A percentile compares a stretch with the other conserved stretches of the same genome.
phyloP scores from a whole-genome alignment of 2,329 filamentous ascomycete genomes.

The Hypoxylon sp. region DNA sequence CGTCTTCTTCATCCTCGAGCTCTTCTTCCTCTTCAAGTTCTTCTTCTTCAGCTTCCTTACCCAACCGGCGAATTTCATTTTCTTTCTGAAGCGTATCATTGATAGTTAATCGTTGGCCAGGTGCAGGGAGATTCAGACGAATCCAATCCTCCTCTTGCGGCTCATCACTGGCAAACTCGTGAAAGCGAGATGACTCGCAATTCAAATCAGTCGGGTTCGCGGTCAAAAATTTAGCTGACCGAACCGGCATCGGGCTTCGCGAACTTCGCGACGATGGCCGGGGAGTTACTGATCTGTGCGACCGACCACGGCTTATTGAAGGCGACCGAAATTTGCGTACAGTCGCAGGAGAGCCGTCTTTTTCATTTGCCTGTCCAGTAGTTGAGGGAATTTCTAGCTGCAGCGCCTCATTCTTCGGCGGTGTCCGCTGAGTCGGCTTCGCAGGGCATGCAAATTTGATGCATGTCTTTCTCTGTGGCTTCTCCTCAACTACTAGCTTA shows the following conservation, averaged over 20 bases:
- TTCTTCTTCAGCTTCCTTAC: slow-evolving; percentile 91
- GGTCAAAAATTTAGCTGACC: slow-evolving; percentile 58
- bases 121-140: slow-evolving; percentile 68
- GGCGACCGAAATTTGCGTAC: slow-evolving; percentile 45
- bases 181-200: slow-evolving; percentile 72
- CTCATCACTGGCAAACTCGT: slow-evolving; percentile 89
- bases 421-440: slow-evolving; percentile 55
- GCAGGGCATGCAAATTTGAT: slow-evolving; percentile 81
- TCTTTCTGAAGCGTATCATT: slow-evolving; percentile 91
- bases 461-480: slow-evolving; percentile 62
- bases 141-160: slow-evolving; percentile 93
- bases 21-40: slow-evolving; percentile 78
- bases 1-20: slow-evolving; percentile 57
- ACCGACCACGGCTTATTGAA: slow-evolving; percentile 40
- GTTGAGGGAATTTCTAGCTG: slow-evolving; percentile 12
- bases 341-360: slow-evolving; percentile 36
- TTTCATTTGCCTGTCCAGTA: slow-evolving; percentile 27
- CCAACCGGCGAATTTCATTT: slow-evolving; percentile 84
- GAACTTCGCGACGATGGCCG: slow-evolving; percentile 52
- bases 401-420: slow-evolving; percentile 46
- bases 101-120: slow-evolving; percentile 80
- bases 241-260: slow-evolving; percentile 50
- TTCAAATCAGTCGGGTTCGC: slow-evolving; percentile 60
- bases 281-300: slow-evolving; percentile 43
- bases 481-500: slow-evolving; percentile 49